These are phyloP conservation scores for Millerago galiae DNA, from an alignment of 805 yeast genomes.

Conservation along the genomic window DNA sequence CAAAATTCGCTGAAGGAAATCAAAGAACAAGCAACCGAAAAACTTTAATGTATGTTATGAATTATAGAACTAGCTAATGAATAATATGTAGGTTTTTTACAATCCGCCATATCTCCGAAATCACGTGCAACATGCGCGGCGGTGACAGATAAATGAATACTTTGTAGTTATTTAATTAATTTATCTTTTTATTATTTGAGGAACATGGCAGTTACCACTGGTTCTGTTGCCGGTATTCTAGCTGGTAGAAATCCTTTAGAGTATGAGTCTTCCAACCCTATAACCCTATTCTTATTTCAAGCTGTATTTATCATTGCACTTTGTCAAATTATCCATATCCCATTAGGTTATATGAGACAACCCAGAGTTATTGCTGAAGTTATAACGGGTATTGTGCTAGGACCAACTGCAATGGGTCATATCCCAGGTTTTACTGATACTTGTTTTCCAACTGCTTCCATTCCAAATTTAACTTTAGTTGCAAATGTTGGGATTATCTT, in stretches of 20 bases:
- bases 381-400: conserved; percentile 65
- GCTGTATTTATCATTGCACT: conserved; percentile 51
- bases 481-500: conserved; percentile 73
- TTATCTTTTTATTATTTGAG: background rate
- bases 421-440: conserved; percentile 59
- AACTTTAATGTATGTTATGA: background rate
- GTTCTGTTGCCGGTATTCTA: conserved; percentile 56
- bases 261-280: conserved; percentile 52
- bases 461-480: conserved; percentile 56
- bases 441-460: conserved; percentile 59
- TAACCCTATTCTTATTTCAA: conserved; percentile 67
- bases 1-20: background rate
- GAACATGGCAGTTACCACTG: conserved; percentile 21
- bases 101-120: too few relatives aligned
- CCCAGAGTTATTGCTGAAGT: conserved; percentile 83
- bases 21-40: background rate
- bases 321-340: conserved; percentile 55
- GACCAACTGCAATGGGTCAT: conserved; percentile 70
- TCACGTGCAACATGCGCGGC: too few relatives aligned
- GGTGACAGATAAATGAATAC: too few relatives aligned
- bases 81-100: too few relatives aligned
- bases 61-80: too few relatives aligned
- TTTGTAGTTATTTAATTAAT: too few relatives aligned
- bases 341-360: conserved; percentile 56
- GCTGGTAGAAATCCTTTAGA: conserved; percentile 67